phyloP scores from a whole-genome alignment of 176 grass and related monocot genomes.

The Typha latifolia region DNA sequence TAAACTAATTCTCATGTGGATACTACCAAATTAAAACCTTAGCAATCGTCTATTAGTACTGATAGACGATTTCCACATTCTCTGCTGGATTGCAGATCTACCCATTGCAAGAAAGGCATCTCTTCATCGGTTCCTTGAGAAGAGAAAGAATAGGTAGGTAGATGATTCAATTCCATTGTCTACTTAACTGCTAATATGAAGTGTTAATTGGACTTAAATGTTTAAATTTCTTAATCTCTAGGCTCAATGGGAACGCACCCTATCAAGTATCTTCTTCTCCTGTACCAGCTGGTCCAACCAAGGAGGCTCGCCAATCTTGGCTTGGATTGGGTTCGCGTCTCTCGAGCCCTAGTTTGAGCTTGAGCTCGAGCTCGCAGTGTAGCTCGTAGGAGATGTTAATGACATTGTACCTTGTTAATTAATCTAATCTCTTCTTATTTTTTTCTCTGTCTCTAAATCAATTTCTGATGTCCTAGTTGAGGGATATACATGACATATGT shows the following conservation, averaged over 20 bases:
- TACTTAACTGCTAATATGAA: neutral
- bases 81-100: slow-evolving; percentile 40
- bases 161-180: too few species aligned
- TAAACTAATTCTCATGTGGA: neutral
- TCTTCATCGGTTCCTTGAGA: slow-evolving; percentile 91
- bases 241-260: slow-evolving; percentile 60
- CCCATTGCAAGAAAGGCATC: slow-evolving; percentile 88
- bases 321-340: slow-evolving; percentile 54
- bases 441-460: too few species aligned
- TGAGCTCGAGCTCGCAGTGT: slow-evolving; percentile 19
- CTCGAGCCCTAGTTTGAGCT: slow-evolving; percentile 11
- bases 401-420: too few species aligned
- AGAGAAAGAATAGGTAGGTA: slow-evolving; percentile 84
- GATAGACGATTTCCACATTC: too few species aligned
- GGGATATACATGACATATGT: too few species aligned
- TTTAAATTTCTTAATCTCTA: slow-evolving; percentile 24
- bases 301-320: slow-evolving; percentile 69
- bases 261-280: slow-evolving; percentile 44
- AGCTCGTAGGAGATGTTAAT: slow-evolving; percentile 9
- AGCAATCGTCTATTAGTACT: too few species aligned
- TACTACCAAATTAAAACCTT: too few species aligned
- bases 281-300: slow-evolving; percentile 22
- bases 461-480: too few species aligned
- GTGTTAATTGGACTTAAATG: slow-evolving; percentile 4
- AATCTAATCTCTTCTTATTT: too few species aligned